Evolutionary conservation across 495 filamentous ascomycete species (phyloP), one percentile per base, ranked within the genome.

Genomic region (Rhypophila decipiens): DNA sequence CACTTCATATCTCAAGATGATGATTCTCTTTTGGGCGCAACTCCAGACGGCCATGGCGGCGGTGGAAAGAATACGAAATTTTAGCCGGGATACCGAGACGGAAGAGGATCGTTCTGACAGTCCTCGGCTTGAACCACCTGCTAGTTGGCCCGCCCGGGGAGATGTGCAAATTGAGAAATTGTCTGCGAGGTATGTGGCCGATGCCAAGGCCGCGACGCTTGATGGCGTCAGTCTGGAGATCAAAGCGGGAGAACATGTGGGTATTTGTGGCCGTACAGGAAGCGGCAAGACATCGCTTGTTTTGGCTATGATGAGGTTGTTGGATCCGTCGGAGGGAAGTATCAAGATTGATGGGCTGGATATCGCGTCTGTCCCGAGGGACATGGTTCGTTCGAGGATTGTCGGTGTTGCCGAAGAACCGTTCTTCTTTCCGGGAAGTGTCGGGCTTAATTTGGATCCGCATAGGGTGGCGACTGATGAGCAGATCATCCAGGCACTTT

Each of bases 241-340:
- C 4, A 29, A 20, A 10, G 2, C 47, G 4, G 19, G 47, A 9
- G 11, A 21, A 13, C 24, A 44, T 3, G 1, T 49, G 8, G 47
- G 19, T 7, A 42, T 49, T 9, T 20, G 39, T 48, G 44, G 52
- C 4, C 39, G 39, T 5, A 45, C 44, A 4, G 57, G 57, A 7
- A 49, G 44, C 23, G 90, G 90, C 55, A 96, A 96, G 68, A 90
- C 86, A 51, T 91, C 88, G 3, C 73, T 96, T 42, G 89, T 90
- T 3, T 72, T 95, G 52, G 79, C 87, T 19, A 73, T 95, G 7
- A 94, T 96, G 72, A 80, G 90, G 33, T 87, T 96, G 48, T 91
- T 96, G 49, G 89, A 96, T 68, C 70, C 42, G 65, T 75, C 31
- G 87, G 88, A 34, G 73, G 76, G 49, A 8, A 7, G 11, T 2